A percentile compares a stretch with the other conserved stretches of the same genome.
phyloP scores from a whole-genome alignment of 1,284 basidiomycete genomes.

The Cutaneotrichosporon cyanovorans region DNA sequence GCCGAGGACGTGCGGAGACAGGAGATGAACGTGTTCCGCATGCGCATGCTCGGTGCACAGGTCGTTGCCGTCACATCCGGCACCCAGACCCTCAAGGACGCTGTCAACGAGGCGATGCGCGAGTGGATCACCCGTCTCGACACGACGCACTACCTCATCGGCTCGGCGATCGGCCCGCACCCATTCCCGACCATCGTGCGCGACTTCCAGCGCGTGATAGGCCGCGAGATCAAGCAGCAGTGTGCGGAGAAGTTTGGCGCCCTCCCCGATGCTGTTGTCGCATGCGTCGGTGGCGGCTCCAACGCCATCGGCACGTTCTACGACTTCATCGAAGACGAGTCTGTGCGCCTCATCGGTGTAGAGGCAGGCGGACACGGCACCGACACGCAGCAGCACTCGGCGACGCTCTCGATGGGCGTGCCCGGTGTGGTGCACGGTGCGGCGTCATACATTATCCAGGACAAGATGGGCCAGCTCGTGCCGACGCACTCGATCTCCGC shows the following conservation, averaged over 20 bases:
- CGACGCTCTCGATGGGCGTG: constrained; percentile 80
- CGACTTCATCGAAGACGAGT: constrained; percentile 81
- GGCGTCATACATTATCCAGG: constrained; percentile 88
- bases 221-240: constrained; percentile 89
- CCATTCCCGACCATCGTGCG: constrained; percentile 98
- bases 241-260: constrained; percentile 66
- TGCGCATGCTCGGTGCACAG: constrained; percentile 92
- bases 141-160: constrained; percentile 92
- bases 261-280: constrained; percentile 88
- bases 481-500: constrained; percentile 97
- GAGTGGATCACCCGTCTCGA: constrained; percentile 97
- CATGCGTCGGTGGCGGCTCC: constrained; percentile 94
- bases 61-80: constrained; percentile 92
- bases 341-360: constrained; percentile 79
- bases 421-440: constrained; percentile 93
- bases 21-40: constrained; percentile 94
- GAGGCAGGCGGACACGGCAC: constrained; percentile 93
- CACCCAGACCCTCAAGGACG: constrained; percentile 92
- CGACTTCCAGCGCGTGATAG: constrained; percentile 95
- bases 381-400: constrained; percentile 79
- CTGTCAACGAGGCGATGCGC: constrained; percentile 91
- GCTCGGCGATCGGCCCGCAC: constrained; percentile 94
- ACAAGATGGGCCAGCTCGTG: constrained; percentile 79
- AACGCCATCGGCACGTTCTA: constrained; percentile 97
- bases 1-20: constrained; percentile 95